Evolutionary conservation across 495 filamentous ascomycete species (phyloP).

Genomic region (Penicillium salamii): DNA sequence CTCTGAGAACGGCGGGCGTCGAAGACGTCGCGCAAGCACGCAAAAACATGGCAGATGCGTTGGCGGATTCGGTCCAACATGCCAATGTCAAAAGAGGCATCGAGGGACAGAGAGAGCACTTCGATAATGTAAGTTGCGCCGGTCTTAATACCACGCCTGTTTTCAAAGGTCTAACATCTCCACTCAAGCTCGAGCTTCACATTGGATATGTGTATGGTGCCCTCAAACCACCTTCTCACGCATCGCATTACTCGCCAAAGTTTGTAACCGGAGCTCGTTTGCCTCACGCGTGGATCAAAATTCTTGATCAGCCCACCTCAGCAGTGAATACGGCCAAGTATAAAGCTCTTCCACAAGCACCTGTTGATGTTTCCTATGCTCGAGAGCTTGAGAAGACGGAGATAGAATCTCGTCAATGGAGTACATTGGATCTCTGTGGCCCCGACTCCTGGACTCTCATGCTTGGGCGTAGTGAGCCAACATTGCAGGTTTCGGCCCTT

Average conservation of each 20-base stretch:
- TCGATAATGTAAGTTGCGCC: slow-evolving; percentile 20
- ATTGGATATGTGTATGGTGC: slow-evolving; percentile 32
- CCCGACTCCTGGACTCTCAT: slow-evolving; percentile 20
- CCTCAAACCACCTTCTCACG: slow-evolving; percentile 17
- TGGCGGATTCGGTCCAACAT: slow-evolving; percentile 4
- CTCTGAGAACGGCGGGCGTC: slow-evolving; percentile 17
- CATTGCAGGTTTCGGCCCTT: neutral
- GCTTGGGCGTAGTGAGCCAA: neutral
- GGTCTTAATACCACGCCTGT: no score
- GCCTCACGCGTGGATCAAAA: slow-evolving; percentile 24
- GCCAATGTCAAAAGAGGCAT: slow-evolving; percentile 12
- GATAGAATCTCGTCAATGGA: slow-evolving; percentile 17
- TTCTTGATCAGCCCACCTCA: neutral
- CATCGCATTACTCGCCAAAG: slow-evolving; percentile 21
- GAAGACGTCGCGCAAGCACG: slow-evolving; percentile 9
- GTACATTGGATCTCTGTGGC: slow-evolving; percentile 24
- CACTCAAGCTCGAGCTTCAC: slow-evolving; percentile 20
- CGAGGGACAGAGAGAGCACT: slow-evolving; percentile 27
- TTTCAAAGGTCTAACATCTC: neutral
- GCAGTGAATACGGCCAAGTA: neutral
- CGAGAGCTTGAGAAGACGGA: slow-evolving; percentile 10
- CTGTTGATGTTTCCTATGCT: slow-evolving; percentile 21
- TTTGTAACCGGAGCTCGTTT: slow-evolving; percentile 20
- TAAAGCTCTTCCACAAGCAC: neutral
- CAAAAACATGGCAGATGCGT: neutral